Percentiles rank a stretch among this genome's conserved stretches.
Conservation (phyloP, 208 protist species). For the Acanthamoeba rhysodes region DNA sequence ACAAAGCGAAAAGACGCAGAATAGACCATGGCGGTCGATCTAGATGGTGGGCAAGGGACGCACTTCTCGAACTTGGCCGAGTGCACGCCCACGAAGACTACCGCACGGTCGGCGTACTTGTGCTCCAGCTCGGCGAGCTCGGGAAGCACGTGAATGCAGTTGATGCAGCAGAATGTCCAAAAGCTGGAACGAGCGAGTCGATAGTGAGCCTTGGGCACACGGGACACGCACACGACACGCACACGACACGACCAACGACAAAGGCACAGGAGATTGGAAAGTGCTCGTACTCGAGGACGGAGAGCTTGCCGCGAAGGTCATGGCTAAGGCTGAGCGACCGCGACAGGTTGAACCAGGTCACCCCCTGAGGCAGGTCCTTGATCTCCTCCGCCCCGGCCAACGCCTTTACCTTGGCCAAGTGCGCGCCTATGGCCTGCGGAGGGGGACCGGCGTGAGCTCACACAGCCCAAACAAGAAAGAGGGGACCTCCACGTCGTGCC, state of each 20-base stretch:
- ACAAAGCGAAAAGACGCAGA: no score
- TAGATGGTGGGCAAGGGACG: background rate
- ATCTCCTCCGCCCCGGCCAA: background rate
- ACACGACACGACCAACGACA: no score
- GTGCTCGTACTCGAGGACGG: background rate
- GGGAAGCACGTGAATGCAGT: conserved; percentile 45
- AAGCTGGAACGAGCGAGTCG: background rate
- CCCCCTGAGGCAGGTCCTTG: background rate
- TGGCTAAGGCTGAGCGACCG: background rate
- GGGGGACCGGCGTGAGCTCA: no score
- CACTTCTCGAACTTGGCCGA: conserved; percentile 60
- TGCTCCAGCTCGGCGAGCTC: conserved; percentile 46
- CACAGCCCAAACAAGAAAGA: no score
- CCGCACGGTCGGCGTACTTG: conserved; percentile 48
- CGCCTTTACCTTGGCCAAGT: background rate
- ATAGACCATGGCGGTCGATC: no score
- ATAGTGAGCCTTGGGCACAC: no score
- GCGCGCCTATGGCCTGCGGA: background rate
- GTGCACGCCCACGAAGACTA: conserved; percentile 13
- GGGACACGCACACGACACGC: no score
- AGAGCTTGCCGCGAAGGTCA: conserved; percentile 44
- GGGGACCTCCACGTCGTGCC: background rate
- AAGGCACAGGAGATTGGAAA: background rate
- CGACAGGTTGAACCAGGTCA: conserved; percentile 51
- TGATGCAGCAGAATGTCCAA: conserved; percentile 60